Base-by-base conservation (phyloP, 208 protist species). In the Wallacemonas sp. region DNA sequence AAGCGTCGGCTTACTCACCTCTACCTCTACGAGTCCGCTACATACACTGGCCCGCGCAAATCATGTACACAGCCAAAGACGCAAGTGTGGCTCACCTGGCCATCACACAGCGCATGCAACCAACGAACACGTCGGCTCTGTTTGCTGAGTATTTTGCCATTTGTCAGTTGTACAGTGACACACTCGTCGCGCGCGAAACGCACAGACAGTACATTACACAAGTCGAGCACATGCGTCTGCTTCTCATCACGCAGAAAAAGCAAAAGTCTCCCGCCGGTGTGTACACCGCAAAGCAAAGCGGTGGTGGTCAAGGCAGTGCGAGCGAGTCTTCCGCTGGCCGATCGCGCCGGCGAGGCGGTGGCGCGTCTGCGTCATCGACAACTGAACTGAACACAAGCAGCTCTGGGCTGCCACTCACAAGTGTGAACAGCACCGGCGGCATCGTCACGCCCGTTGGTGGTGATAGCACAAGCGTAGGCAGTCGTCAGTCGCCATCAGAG, bases 31-130 rank as follows among this genome's bases (percentile, higher is more conserved):
- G n/a, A n/a, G n/a, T n/a, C n/a, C n/a, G n/a, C n/a, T n/a, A n/a
- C n/a, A n/a, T n/a, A n/a, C n/a, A n/a, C n/a, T n/a, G n/a, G n/a
- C 27, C 29, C 24, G 8, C 27, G 21, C 30, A 42, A 15, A 76
- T 30, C 37, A 87, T 83, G 76, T 81, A 79, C 64, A 78, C 73
- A 26, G 68, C 73, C n/a, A 79, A 76, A 48, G 78, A 78, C 26
- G 67, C 68, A 6, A 78, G 46, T 21, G 45, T 75, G 65, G 69
- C 79, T 27, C 64, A 67, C 54, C 57, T 68, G n/a, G 39, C 74
- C 19, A 59, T 75, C 52, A 37, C 63, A 3, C 66, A 72, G 46
- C 68, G 71, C 13, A 53, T 77, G 19, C 69, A 76, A 48, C 71
- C 68, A 1, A 73, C 71, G 0, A 78, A 81, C 32, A 71, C 68